Percentiles rank a stretch among this genome's conserved stretches.
phyloP scores from a whole-genome alignment of 257 asterid species.

The Lavandula angustifolia region DNA sequence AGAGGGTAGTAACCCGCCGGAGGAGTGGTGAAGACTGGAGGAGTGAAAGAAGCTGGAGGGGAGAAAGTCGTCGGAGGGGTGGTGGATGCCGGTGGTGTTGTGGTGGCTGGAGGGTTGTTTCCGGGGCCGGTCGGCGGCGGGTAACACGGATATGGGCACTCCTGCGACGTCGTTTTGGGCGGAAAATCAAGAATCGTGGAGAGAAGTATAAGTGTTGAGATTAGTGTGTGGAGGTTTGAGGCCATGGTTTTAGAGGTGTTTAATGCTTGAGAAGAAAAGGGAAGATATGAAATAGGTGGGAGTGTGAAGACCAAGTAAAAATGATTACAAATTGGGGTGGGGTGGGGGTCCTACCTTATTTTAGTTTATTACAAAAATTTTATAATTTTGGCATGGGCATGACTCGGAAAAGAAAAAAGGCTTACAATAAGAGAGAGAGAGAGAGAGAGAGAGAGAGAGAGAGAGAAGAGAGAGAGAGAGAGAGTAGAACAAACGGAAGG shows the following conservation, averaged over 20 bases:
- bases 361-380: conserved; percentile 17
- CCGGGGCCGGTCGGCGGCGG: conserved; percentile 88
- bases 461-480: conserved; percentile 21
- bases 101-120: conserved; percentile 49
- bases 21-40: conserved; percentile 42
- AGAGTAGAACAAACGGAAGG: background rate
- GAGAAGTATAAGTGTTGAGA: conserved; percentile 39
- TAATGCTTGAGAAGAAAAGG: background rate
- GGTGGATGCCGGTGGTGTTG: conserved; percentile 50
- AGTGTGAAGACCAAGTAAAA: conserved; percentile 32
- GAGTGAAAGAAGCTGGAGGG: conserved; percentile 40
- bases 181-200: conserved; percentile 43
- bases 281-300: conserved; percentile 29
- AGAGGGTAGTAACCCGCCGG: conserved; percentile 36
- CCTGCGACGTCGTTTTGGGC: conserved; percentile 52
- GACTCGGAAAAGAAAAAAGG: too few species aligned
- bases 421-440: too few species aligned
- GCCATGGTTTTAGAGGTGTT: conserved; percentile 44
- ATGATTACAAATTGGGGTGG: conserved; percentile 5
- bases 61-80: conserved; percentile 42
- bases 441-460: conserved; percentile 3
- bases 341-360: background rate
- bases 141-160: conserved; percentile 82
- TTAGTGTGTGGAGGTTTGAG: conserved; percentile 38
- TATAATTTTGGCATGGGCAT: conserved; percentile 17